Evolutionary conservation across 176 grass and related monocot genomes (phyloP).

Genomic region (Panicum miliaceum): DNA sequence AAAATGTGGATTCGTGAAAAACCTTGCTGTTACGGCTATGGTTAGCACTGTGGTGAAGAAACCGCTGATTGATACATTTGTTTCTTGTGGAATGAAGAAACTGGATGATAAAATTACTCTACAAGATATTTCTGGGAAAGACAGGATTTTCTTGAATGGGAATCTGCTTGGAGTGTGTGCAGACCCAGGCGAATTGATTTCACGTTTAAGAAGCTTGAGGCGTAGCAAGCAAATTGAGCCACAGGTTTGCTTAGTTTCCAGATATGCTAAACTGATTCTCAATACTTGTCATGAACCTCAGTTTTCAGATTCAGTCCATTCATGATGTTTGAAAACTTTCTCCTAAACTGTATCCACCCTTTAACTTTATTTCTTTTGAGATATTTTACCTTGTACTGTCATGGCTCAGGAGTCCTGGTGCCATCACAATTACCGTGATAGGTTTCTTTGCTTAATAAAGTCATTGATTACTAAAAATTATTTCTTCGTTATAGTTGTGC

Average conservation of each 20-base stretch:
- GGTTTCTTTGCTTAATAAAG: neutral
- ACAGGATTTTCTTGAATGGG: slow-evolving; percentile 84
- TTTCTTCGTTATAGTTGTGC: neutral
- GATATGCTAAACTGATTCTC: neutral
- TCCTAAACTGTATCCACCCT: neutral
- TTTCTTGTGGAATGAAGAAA: slow-evolving; percentile 76
- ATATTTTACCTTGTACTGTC: slow-evolving; percentile 12
- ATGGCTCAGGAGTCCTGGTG: neutral
- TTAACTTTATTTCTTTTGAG: neutral
- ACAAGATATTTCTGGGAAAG: slow-evolving; percentile 42
- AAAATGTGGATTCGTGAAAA: slow-evolving; percentile 85
- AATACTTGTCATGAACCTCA: slow-evolving; percentile 5
- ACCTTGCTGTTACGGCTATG: slow-evolving; percentile 75
- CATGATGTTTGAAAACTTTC: neutral
- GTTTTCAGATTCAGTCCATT: neutral
- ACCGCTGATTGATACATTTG: slow-evolving; percentile 56
- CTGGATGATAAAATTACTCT: slow-evolving; percentile 54
- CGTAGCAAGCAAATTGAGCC: slow-evolving; percentile 55
- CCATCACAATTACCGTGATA: neutral
- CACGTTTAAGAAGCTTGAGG: slow-evolving; percentile 57
- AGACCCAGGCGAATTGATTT: slow-evolving; percentile 51
- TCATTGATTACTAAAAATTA: neutral
- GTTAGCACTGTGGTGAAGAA: slow-evolving; percentile 58
- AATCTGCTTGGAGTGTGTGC: slow-evolving; percentile 62
- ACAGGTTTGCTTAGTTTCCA: slow-evolving; percentile 47